Conservation (phyloP, 306 rosid genomes). For the Malus domestica region DNA sequence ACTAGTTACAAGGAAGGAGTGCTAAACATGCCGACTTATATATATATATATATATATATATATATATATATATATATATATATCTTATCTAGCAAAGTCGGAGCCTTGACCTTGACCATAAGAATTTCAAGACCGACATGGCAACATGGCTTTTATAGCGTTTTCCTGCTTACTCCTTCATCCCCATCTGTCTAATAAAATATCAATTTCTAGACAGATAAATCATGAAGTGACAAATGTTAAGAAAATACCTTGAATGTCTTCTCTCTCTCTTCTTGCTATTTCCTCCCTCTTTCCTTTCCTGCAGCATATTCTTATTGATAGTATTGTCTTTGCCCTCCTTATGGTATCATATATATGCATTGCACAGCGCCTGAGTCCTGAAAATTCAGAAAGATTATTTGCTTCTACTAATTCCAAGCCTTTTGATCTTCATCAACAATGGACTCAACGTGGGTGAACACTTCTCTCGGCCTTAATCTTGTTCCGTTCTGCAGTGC, state of each 20-base stretch:
- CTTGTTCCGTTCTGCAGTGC: constrained; percentile 22
- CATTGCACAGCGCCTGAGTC: not conserved
- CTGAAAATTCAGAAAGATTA: not conserved
- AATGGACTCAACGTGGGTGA: constrained; percentile 18
- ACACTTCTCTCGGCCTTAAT: constrained; percentile 59
- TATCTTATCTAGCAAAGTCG: not conserved
- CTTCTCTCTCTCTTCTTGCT: not conserved
- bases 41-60: not conserved
- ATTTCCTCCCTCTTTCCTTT: constrained; percentile 41
- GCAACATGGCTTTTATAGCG: not conserved
- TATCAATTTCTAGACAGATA: not conserved
- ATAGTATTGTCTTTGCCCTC: not conserved
- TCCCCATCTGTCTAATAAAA: not conserved
- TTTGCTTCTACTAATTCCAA: not conserved
- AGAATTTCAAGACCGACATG: not conserved
- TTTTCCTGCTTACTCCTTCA: not conserved
- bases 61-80: too few species aligned
- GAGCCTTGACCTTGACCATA: constrained; percentile 10
- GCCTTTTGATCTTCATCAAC: not conserved
- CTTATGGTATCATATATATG: not conserved
- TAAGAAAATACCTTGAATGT: not conserved
- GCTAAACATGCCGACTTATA: not conserved
- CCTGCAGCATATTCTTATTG: not conserved
- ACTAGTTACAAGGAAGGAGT: not conserved
- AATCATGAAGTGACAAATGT: constrained; percentile 14